These are phyloP conservation scores for Heterobasidion annosum DNA, from an alignment of 1,284 basidiomycete species.

Conservation along the genomic window DNA sequence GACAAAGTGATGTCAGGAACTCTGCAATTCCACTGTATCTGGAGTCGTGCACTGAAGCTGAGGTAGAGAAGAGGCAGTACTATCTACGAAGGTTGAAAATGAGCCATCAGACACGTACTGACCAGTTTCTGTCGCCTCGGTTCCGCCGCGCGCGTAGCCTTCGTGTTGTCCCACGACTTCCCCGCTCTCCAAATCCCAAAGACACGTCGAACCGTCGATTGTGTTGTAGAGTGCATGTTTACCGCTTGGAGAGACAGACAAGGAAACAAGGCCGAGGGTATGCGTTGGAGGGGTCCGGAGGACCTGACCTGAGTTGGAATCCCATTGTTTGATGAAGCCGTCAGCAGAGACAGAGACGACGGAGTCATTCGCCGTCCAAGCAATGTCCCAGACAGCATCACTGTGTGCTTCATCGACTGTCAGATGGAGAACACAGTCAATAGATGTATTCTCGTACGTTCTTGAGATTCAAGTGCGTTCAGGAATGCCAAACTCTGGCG, in stretches of 20 bases:
- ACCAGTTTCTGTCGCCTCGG: conserved; percentile 61
- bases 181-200: conserved; percentile 62
- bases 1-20: not conserved
- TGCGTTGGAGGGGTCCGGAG: conserved; percentile 57
- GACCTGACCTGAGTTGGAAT: conserved; percentile 54
- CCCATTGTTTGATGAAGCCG: conserved; percentile 65
- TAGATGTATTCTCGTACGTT: conserved; percentile 38
- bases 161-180: conserved; percentile 55
- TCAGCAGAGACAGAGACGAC: conserved; percentile 68
- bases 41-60: not conserved
- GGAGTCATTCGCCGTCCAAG: conserved; percentile 55
- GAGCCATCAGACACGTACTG: conserved; percentile 22
- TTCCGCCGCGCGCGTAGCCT: conserved; percentile 51
- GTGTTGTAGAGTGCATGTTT: conserved; percentile 64
- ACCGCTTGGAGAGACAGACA: conserved; percentile 61
- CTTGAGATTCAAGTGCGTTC: conserved; percentile 60
- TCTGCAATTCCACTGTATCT: not conserved
- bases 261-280: conserved; percentile 64
- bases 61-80: not conserved
- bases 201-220: conserved; percentile 68
- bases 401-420: conserved; percentile 53
- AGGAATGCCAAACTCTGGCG: conserved; percentile 67
- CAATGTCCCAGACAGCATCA: conserved; percentile 75
- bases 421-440: not conserved
- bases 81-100: not conserved